phyloP scores from a whole-genome alignment of 1,284 basidiomycete species.

The Uromyces viciae-fabae region DNA sequence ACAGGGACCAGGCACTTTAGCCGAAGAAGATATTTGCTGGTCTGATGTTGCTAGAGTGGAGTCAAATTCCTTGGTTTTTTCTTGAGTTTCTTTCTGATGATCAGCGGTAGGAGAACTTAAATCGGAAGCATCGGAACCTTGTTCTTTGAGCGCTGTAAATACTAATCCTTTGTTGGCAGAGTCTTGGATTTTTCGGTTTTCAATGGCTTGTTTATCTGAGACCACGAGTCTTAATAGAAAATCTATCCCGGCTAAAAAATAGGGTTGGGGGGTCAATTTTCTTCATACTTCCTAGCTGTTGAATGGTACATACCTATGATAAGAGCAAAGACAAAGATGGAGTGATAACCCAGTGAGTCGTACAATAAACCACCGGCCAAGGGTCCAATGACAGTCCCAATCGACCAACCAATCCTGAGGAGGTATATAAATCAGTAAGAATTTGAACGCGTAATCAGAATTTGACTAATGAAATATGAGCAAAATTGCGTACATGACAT shows the following conservation, averaged over 20 bases:
- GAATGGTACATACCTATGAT: conserved; percentile 6
- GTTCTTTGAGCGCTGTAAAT: too few relatives aligned
- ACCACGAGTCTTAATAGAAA: conserved; percentile 22
- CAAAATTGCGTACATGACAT: conserved; percentile 37
- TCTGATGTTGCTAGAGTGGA: background rate
- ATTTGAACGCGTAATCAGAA: too few relatives aligned
- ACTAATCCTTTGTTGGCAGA: too few relatives aligned
- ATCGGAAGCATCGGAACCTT: too few relatives aligned
- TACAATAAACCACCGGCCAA: conserved; percentile 30
- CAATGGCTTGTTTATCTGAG: conserved; percentile 18
- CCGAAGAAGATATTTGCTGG: background rate
- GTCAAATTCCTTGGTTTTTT: background rate
- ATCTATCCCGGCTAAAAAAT: conserved; percentile 13
- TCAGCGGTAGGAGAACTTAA: too few relatives aligned
- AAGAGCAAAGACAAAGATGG: conserved; percentile 31
- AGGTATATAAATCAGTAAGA: background rate
- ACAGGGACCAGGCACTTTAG: background rate
- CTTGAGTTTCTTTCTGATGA: background rate
- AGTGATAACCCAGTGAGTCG: conserved; percentile 27
- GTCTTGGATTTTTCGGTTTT: background rate
- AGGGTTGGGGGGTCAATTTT: background rate
- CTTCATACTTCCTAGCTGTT: background rate
- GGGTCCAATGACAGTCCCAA: conserved; percentile 26
- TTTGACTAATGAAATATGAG: too few relatives aligned
- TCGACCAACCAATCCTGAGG: conserved; percentile 35